Evolutionary conservation across 305 asterid species (phyloP), one percentile per base, ranked within the genome.

Genomic region (Fraxinus angustifolia): DNA sequence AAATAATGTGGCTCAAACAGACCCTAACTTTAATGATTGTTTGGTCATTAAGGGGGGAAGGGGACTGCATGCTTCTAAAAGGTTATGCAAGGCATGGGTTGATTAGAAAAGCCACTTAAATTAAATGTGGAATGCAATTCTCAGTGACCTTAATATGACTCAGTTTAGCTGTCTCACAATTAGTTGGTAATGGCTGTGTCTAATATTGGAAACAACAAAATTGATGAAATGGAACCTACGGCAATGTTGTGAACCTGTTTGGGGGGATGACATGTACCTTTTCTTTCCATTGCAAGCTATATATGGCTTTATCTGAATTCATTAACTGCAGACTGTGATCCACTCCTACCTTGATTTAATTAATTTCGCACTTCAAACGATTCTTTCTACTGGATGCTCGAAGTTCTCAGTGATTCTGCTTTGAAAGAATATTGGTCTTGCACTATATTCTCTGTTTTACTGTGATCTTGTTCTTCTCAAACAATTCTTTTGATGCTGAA

Each of bases 101-200:
- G 35, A 11, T 10, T 26, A 28, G 19, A 28, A 58, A 28, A 28
- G 73, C 38, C 73, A 67, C 38, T 67, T 67, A 28, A 67, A 67
- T 67, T 67, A 28, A 67, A 67, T 12, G 35, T 67, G 38, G 73
- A 28, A 67, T 67, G 35, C 73, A 67, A 28, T 67, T 67, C 10
- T n/a, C 8, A 23, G 35, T 12, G 73, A 67, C 38, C 48, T 38
- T 36, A 36, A 38, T 67, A 26, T 65, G 42, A 65, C 77, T 75
- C 73, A 11, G 65, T 45, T 30, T 21, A 11, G 48, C 67, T 53
- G 75, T 71, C 17, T 4, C 75, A 78, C 45, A 35, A 72, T 23
- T 78, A 53, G 21, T 75, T 78, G 42, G 74, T 81, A 48, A n/a
- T 79, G 65, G 31, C 21, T 11, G 42, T 70, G 80, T 36, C 72